These are phyloP conservation scores for Penicillium manginii DNA, from an alignment of 495 filamentous ascomycete species.

Conservation along the genomic window DNA sequence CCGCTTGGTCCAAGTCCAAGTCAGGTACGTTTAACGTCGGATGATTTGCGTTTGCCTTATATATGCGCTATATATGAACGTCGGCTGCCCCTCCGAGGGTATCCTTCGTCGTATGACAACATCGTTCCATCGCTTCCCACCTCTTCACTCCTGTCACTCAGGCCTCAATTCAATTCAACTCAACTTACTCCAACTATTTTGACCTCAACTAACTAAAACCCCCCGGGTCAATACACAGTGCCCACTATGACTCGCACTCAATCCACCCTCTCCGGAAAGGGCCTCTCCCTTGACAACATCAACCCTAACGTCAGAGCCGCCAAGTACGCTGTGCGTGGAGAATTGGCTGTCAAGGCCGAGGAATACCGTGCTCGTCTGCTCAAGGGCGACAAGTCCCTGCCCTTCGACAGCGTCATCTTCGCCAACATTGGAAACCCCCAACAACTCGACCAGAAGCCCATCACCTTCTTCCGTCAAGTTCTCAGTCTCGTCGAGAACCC, in stretches of 20 bases:
- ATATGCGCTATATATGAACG: slow-evolving; percentile 24
- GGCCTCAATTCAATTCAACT: slow-evolving; percentile 2
- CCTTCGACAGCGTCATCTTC: slow-evolving; percentile 88
- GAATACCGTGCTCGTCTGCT: slow-evolving; percentile 75
- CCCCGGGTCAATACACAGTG: slow-evolving; percentile 19
- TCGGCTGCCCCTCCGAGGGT: slow-evolving; percentile 2
- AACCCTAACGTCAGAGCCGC: slow-evolving; percentile 83
- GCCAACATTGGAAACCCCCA: slow-evolving; percentile 99
- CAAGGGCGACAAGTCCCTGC: slow-evolving; percentile 65
- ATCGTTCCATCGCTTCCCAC: slow-evolving; percentile 10
- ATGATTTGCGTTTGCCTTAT: slow-evolving; percentile 14
- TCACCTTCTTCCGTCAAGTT: slow-evolving; percentile 98
- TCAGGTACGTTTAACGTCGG: slow-evolving; percentile 32
- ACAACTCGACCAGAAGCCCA: slow-evolving; percentile 97
- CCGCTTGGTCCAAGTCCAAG: slow-evolving; percentile 18
- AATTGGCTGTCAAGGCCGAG: slow-evolving; percentile 89
- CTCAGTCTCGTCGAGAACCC: slow-evolving; percentile 94
- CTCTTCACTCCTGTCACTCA: neutral
- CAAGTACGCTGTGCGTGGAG: slow-evolving; percentile 95
- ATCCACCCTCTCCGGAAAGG: slow-evolving; percentile 44
- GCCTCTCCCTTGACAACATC: slow-evolving; percentile 85
- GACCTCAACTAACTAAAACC: slow-evolving; percentile 27
- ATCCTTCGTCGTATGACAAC: slow-evolving; percentile 12
- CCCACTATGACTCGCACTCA: slow-evolving; percentile 35
- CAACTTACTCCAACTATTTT: slow-evolving; percentile 12